These are phyloP conservation scores for Sugiyamaella grinbergsii DNA, from an alignment of 1,139 yeast genomes.

Conservation along the genomic window DNA sequence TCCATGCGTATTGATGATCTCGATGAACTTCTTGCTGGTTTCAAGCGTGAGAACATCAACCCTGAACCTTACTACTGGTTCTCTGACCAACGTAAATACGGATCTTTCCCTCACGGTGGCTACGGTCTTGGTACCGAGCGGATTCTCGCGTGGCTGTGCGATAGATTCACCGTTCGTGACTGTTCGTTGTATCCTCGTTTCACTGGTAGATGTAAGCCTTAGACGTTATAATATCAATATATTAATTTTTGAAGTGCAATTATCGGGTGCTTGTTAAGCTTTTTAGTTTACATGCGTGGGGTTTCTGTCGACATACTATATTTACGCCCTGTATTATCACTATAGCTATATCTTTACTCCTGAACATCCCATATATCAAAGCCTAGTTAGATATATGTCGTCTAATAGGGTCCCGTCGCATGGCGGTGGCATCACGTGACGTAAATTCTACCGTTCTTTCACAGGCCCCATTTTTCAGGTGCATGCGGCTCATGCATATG, in stretches of 20 bases:
- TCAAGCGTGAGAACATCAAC: constrained; percentile 87
- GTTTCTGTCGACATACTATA: too few species aligned
- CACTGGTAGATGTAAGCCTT: constrained; percentile 97
- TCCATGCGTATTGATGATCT: constrained; percentile 91
- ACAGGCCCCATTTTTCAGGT: neutral
- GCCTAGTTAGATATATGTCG: neutral
- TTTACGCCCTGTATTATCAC: neutral
- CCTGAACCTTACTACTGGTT: constrained; percentile 90
- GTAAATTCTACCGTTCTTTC: too few species aligned
- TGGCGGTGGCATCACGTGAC: too few species aligned
- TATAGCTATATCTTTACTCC: too few species aligned
- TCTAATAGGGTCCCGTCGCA: neutral
- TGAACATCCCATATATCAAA: too few species aligned
- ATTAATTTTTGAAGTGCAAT: too few species aligned
- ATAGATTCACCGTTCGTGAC: constrained; percentile 96
- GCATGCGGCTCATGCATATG: constrained; percentile 18
- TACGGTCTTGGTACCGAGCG: constrained; percentile 98
- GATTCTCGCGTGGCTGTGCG: constrained; percentile 96
- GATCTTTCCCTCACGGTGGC: constrained; percentile 98
- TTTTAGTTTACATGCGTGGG: too few species aligned
- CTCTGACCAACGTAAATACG: constrained; percentile 92
- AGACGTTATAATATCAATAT: too few species aligned
- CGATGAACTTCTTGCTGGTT: constrained; percentile 84
- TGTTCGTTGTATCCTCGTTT: constrained; percentile 97
- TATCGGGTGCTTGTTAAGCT: neutral